Evolutionary conservation across 108 stramenopile genomes (phyloP), one percentile per base, ranked within the genome.

Genomic region (Stephanodiscus minutulus): DNA sequence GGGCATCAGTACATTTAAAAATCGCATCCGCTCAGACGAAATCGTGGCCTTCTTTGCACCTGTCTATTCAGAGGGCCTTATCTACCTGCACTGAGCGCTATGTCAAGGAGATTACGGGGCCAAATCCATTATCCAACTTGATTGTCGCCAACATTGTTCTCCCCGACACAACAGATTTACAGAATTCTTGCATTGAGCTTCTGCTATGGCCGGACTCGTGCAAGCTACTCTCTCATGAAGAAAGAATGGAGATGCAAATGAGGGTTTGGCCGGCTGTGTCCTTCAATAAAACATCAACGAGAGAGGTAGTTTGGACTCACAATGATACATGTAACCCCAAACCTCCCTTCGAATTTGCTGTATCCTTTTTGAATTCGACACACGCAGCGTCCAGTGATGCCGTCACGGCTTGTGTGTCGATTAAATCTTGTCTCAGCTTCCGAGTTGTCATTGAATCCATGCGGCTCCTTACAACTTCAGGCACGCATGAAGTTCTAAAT

Each of bases 401-500:
- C 0, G 89, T 90, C 5, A 47, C 69, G 39, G 89, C 87, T 2
- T 82, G 66, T 31, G 66, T 94, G 0, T 74, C 73, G 31, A 70
- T 94, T 73, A 87, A 85, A 63, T 91, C 92, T 15, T 79, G 85
- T 50, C 79, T 94, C 22, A 66, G 80, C 54, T 83, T 85, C 82
- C 80, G 76, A 9, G 83, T 91, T 1, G 47, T 69, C 29, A 66
- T 91, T 10, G 71, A 86, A 46, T 79, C 86, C 1, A 68, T 90
- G 4, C 52, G 61, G 37, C 52, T 82, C 21, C 33, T 78, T 2
- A 82, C 81, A 12, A 64, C 81, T 21, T 65, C 67, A 10, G 81
- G 81, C 3, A 15, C 17, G 12, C 69, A 66, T 35, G 67, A 68
- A 1, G 53, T 82, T 17, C 18, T 61, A 21, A 66, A 72, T 31